Base-by-base conservation (phyloP, 495 filamentous ascomycete species). In the Penicillium roqueforti region DNA sequence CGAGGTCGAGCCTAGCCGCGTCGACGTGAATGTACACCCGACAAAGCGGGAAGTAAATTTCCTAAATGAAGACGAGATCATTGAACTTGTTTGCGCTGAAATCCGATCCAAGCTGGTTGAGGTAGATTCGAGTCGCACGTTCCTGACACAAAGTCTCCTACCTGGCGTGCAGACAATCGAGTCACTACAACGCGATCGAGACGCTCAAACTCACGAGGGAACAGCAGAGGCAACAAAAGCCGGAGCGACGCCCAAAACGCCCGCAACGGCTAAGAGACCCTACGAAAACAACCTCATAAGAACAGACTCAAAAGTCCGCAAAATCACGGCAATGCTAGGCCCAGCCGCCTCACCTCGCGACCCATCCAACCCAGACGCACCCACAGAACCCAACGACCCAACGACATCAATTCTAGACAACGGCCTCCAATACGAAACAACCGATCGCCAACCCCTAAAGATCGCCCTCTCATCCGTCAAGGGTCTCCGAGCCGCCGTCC, bases 21-120 rank as follows among this genome's bases (percentile, higher is more conserved):
- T 99, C 3, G 95, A 99, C 68, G 95, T 99, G 62, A 99, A 99
- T 62, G 85, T 99, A 0, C 95, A 99, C 66, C 95, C 95, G 4
- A 97, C 95, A 3, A 99, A 99, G 67, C 81, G 92, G 46, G 95
- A 99, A 68, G 95, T 99, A 26, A 95, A 97, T 65, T 97, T 99
- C 66, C 79, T 99, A 4, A 96, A 97, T 57, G 95, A 99, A 66
- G 95, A 97, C 59, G 93, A 97, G 59, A 95, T 97, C 49, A 87
- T 96, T 54, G 90, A 96, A 61, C 82, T 79, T 42, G 85, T 99
- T 26, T 96, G 91, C 71, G 80, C 84, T 54, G 85, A 89, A 46
- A 86, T 97, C 45, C 82, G 88, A 41, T 76, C 82, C 11, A 87
- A 88, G 54, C 78, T 99, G 5, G 85, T 89, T 3, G 85, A 89